These are phyloP conservation scores for Zopfia rhizophila DNA, from an alignment of 2,329 filamentous ascomycete genomes.

Conservation along the genomic window DNA sequence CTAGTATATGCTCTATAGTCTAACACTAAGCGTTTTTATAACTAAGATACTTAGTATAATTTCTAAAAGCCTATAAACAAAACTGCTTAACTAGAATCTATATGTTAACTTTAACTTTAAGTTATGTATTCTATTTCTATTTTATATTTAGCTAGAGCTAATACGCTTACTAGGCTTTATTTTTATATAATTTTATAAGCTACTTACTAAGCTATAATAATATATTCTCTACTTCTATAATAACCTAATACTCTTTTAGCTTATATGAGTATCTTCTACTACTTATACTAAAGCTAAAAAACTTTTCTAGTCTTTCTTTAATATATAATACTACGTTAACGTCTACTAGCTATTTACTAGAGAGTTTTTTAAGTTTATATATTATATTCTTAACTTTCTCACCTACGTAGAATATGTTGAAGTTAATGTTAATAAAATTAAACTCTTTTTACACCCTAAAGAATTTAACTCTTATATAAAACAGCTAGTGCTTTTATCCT, in stretches of 20 bases:
- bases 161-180: no score
- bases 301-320: constrained; percentile 18
- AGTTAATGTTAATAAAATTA: constrained; percentile 13
- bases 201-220: constrained; percentile 23
- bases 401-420: constrained; percentile 14
- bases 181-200: no score
- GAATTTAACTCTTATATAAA: constrained; percentile 4
- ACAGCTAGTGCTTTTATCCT: no score
- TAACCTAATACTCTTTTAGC: constrained; percentile 23
- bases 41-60: no score
- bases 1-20: no score
- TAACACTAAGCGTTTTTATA: no score
- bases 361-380: constrained; percentile 11
- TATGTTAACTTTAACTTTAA: no score
- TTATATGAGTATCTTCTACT: constrained; percentile 22
- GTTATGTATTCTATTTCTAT: no score
- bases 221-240: constrained; percentile 21
- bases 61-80: no score
- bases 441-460: no score
- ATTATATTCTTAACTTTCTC: constrained; percentile 8
- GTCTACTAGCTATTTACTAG: constrained; percentile 20
- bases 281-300: constrained; percentile 18
- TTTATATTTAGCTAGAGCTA: no score
- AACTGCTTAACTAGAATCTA: no score
- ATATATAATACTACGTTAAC: constrained; percentile 14